phyloP scores from a whole-genome alignment of 495 filamentous ascomycete genomes.

The Aspergillus olivimuriae region DNA sequence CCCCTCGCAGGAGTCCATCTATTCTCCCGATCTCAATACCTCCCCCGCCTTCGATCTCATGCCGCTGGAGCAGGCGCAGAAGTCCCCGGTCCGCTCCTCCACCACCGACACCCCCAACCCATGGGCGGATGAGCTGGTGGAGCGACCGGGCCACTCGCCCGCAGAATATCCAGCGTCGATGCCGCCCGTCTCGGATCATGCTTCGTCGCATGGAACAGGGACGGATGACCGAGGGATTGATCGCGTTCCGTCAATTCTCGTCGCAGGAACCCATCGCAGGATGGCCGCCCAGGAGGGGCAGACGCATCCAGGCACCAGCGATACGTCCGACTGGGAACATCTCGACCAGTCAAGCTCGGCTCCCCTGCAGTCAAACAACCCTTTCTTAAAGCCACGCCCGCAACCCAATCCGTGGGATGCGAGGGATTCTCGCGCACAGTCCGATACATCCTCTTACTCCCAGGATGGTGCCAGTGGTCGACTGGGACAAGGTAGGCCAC shows the following conservation, averaged over 20 bases:
- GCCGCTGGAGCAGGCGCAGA: slow-evolving; percentile 39
- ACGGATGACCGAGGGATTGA: slow-evolving; percentile 9
- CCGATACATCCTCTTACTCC: slow-evolving; percentile 14
- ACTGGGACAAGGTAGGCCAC: slow-evolving; percentile 28
- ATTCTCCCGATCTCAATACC: slow-evolving; percentile 38
- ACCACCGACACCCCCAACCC: slow-evolving; percentile 23
- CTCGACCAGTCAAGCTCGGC: slow-evolving; percentile 12
- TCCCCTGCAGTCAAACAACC: slow-evolving; percentile 40
- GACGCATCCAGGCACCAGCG: slow-evolving; percentile 2
- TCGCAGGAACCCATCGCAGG: slow-evolving; percentile 20
- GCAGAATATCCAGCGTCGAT: slow-evolving; percentile 1
- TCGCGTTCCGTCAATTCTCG: slow-evolving; percentile 20
- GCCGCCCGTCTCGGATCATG: slow-evolving; percentile 2
- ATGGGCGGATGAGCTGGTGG: slow-evolving; percentile 30
- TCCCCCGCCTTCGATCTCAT: slow-evolving; percentile 40
- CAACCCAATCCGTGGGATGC: slow-evolving; percentile 21
- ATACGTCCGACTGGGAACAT: slow-evolving; percentile 20
- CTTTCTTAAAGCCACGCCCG: slow-evolving; percentile 31
- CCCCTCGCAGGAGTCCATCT: slow-evolving; percentile 33
- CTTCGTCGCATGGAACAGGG: slow-evolving; percentile 3
- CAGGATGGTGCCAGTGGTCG: slow-evolving; percentile 20
- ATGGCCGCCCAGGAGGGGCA: slow-evolving; percentile 22
- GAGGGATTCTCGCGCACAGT: slow-evolving; percentile 18
- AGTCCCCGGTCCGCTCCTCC: slow-evolving; percentile 32
- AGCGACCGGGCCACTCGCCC: slow-evolving; percentile 12